Evolutionary conservation across 208 protist genomes (phyloP).

Genomic region (Leishmania braziliensis): DNA sequence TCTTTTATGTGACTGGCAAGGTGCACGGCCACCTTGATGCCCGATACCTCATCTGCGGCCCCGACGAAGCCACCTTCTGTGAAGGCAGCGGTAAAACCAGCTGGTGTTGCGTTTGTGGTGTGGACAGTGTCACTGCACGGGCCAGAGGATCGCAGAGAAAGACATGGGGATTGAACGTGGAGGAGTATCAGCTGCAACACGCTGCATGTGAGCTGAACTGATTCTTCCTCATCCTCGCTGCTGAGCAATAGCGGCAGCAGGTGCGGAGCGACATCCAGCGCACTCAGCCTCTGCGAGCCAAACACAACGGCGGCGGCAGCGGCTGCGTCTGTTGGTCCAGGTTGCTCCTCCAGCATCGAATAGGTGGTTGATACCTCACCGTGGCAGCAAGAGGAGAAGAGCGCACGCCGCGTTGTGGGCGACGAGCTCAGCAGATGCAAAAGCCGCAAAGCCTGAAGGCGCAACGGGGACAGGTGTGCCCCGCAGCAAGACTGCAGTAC

Average conservation of each 20-base stretch:
- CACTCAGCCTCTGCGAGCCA: background rate
- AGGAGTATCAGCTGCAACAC: conserved; percentile 22
- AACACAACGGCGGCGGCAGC: background rate
- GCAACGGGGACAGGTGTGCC: background rate
- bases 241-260: conserved; percentile 46
- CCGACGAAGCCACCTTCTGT: conserved; percentile 3
- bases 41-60: background rate
- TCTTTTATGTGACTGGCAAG: conserved; percentile 32
- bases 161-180: background rate
- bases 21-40: conserved; percentile 3
- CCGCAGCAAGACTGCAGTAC: background rate
- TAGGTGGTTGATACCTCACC: background rate
- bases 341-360: background rate
- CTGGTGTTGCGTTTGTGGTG: background rate
- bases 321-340: background rate
- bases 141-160: background rate
- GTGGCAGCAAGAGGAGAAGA: background rate
- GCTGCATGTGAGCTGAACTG: conserved; percentile 37
- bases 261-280: conserved; percentile 13
- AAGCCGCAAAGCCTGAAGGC: conserved; percentile 2
- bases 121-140: background rate
- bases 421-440: conserved; percentile 3
- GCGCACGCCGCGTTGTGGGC: conserved; percentile 1
- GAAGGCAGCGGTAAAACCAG: background rate
- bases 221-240: conserved; percentile 29